phyloP scores from a whole-genome alignment of 83 land plant species.

The Thuja plicata region DNA sequence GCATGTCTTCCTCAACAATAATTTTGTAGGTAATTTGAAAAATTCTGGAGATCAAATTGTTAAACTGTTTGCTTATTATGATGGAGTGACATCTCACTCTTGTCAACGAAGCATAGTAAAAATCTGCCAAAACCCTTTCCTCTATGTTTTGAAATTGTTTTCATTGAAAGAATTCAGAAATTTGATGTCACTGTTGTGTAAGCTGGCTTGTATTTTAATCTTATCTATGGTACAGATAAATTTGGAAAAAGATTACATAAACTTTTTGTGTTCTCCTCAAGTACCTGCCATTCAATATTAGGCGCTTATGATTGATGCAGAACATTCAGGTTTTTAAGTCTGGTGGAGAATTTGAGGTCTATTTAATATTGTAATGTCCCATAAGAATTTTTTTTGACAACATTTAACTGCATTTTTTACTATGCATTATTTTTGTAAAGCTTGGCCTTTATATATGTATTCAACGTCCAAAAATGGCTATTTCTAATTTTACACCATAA shows the following conservation, averaged over 20 bases:
- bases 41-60: not conserved
- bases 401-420: not conserved
- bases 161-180: not conserved
- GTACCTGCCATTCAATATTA: not conserved
- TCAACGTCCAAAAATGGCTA: not conserved
- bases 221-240: not conserved
- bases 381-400: not conserved
- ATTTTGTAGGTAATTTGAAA: constrained; percentile 3
- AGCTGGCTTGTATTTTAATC: not conserved
- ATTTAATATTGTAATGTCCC: not conserved
- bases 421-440: not conserved
- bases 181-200: not conserved
- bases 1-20: constrained; percentile 14
- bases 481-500: not conserved
- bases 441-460: not conserved
- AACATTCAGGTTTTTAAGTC: not conserved
- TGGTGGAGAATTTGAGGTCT: not conserved
- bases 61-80: not conserved
- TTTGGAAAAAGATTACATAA: not conserved
- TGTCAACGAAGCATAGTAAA: not conserved
- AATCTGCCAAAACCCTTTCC: not conserved
- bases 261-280: not conserved
- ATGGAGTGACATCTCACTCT: not conserved
- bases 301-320: not conserved
- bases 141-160: not conserved